Evolutionary conservation across 2,329 filamentous ascomycete species (phyloP).

Genomic region (Stemphylium vesicarium): DNA sequence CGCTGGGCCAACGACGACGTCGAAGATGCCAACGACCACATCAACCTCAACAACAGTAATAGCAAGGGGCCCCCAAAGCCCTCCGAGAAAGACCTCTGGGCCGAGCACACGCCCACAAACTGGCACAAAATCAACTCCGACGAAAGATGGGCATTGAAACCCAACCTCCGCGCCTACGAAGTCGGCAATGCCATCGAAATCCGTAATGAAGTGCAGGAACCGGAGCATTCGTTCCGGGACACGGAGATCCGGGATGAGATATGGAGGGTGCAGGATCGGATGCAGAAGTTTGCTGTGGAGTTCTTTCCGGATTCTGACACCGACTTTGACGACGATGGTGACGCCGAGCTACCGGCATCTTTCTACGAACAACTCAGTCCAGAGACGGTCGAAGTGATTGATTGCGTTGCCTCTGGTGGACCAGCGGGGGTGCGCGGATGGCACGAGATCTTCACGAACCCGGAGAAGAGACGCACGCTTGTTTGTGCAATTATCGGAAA

Average conservation of each 20-base stretch:
- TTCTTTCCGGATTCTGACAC: background rate
- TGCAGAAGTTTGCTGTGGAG: background rate
- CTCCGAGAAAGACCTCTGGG: too few species aligned
- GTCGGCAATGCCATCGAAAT: background rate
- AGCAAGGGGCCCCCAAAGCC: too few species aligned
- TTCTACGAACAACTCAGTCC: slow-evolving; percentile 13
- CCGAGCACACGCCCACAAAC: too few species aligned
- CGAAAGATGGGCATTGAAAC: background rate
- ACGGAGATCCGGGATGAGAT: slow-evolving; percentile 35
- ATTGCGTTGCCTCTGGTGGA: slow-evolving; percentile 33
- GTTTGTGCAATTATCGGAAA: slow-evolving; percentile 39
- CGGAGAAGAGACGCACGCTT: slow-evolving; percentile 27
- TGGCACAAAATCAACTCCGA: rapidly evolving
- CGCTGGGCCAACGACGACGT: too few species aligned
- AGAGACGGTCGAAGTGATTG: slow-evolving; percentile 34
- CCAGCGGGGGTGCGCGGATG: slow-evolving; percentile 30
- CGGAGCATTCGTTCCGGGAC: slow-evolving; percentile 32
- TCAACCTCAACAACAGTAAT: too few species aligned
- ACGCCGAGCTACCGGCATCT: background rate
- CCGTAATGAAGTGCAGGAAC: slow-evolving; percentile 14
- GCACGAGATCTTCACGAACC: slow-evolving; percentile 31
- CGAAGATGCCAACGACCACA: too few species aligned
- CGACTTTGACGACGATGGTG: background rate
- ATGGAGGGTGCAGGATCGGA: slow-evolving; percentile 21
- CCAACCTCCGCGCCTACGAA: slow-evolving; percentile 6